Evolutionary conservation across 257 asterid species (phyloP).

Genomic region (Salvia miltiorrhiza): DNA sequence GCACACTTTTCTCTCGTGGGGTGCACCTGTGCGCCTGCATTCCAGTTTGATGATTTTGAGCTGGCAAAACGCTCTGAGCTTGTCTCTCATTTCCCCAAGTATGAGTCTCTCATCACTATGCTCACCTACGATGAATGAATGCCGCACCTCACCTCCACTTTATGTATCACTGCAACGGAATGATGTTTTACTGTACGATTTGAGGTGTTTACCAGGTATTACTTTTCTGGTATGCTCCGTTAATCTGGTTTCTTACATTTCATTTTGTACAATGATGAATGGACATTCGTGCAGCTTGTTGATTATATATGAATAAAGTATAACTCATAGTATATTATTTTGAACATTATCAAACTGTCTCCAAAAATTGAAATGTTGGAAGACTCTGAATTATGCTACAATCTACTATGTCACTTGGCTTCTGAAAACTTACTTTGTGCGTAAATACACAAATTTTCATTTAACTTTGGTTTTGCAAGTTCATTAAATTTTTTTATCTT

Average conservation of each 20-base stretch:
- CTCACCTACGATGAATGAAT: constrained; percentile 51
- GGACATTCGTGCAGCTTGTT: background rate
- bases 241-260: background rate
- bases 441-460: no score
- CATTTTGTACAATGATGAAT: background rate
- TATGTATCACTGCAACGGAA: background rate
- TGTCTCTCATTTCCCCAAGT: constrained; percentile 50
- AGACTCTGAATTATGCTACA: no score
- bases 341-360: background rate
- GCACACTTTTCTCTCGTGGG: constrained; percentile 79
- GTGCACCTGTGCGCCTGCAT: constrained; percentile 95
- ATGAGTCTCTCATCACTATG: constrained; percentile 53
- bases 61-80: constrained; percentile 69
- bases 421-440: no score
- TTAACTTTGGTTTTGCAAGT: no score
- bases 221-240: background rate
- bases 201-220: no score
- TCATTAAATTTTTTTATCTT: no score
- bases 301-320: background rate
- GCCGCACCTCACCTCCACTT: background rate
- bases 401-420: no score
- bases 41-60: constrained; percentile 93
- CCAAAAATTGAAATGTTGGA: no score
- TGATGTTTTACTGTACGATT: background rate
- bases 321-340: background rate